Conservation (phyloP, 352 stramenopile species). For the Globisporangium solare region DNA sequence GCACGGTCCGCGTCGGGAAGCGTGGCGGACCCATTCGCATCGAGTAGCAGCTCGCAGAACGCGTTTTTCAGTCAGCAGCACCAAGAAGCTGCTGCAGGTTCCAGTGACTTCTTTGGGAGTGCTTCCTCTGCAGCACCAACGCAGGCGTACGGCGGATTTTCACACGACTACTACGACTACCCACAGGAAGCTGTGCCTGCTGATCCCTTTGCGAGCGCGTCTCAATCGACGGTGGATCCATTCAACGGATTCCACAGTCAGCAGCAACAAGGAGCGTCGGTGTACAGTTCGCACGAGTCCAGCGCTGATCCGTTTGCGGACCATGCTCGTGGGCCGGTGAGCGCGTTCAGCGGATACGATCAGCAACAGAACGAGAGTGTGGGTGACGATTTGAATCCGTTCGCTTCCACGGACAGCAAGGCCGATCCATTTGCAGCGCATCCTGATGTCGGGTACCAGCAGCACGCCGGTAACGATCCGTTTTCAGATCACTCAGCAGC, state of each 20-base stretch:
- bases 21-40: constrained; percentile 2
- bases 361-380: not conserved
- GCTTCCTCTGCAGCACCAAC: not conserved
- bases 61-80: constrained; percentile 3
- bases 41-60: constrained; percentile 1
- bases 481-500: not conserved
- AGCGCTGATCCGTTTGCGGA: constrained; percentile 5
- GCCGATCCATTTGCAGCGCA: not conserved
- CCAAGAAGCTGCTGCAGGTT: not conserved
- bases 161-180: not conserved
- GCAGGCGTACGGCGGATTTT: constrained; percentile 1
- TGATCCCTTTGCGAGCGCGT: not conserved
- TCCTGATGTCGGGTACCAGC: not conserved
- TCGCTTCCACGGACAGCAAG: not conserved
- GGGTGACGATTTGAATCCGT: not conserved
- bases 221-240: not conserved
- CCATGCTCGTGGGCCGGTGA: not conserved
- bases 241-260: constrained; percentile 16
- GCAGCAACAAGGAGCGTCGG: not conserved
- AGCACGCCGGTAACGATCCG: not conserved
- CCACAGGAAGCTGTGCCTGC: not conserved
- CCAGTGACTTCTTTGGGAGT: not conserved
- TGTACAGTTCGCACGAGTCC: not conserved
- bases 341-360: not conserved
- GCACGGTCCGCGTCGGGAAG: not conserved